Conservation (phyloP, 192 early-diverging fungal genomes). For the Radiomyces spectabilis region DNA sequence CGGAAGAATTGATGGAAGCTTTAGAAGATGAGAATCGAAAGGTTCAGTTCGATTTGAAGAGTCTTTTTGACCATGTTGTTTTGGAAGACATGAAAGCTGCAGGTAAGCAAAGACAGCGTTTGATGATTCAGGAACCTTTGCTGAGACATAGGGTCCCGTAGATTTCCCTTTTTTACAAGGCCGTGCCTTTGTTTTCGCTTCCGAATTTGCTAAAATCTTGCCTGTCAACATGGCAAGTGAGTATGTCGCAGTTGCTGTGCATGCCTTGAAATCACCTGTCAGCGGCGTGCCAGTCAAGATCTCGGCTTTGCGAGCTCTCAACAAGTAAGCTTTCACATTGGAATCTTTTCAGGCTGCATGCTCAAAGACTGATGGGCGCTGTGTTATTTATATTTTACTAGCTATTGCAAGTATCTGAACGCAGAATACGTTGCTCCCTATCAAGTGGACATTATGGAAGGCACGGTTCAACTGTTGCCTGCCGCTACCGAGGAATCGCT, state of each 20-base stretch:
- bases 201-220: conserved; percentile 66
- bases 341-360: not conserved
- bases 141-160: no score
- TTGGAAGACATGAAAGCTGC: conserved; percentile 55
- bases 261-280: conserved; percentile 47
- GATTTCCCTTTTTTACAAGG: conserved; percentile 82
- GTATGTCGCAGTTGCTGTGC: conserved; percentile 72
- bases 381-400: conserved; percentile 1
- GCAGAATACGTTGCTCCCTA: conserved; percentile 43
- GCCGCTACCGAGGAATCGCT: conserved; percentile 60
- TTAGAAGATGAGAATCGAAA: conserved; percentile 34
- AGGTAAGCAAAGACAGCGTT: conserved; percentile 25
- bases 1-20: conserved; percentile 49
- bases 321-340: conserved; percentile 42
- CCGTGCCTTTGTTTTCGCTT: conserved; percentile 83
- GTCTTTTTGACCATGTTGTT: conserved; percentile 78
- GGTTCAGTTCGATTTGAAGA: conserved; percentile 60
- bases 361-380: not conserved
- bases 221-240: conserved; percentile 57
- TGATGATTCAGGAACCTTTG: no score
- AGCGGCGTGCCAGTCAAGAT: conserved; percentile 58
- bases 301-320: conserved; percentile 59
- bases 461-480: conserved; percentile 45
- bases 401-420: conserved; percentile 45
- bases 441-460: conserved; percentile 54